A percentile compares a stretch with the other conserved stretches of the same genome.
phyloP scores from a whole-genome alignment of 352 stramenopile genomes.

The Chrysophaeum taylorii region DNA sequence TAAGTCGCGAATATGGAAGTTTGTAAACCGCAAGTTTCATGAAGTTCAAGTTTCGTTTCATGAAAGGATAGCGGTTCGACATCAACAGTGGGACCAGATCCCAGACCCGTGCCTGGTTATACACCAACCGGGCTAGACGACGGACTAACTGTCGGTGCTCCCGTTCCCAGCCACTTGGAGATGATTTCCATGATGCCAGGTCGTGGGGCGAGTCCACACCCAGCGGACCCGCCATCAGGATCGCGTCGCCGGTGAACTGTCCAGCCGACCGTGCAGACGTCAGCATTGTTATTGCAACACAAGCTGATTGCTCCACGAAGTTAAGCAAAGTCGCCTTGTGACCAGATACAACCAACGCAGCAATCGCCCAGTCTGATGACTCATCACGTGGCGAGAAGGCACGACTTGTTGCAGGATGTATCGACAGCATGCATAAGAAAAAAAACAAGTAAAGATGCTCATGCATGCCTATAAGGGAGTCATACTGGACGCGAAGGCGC shows the following conservation, averaged over 20 bases:
- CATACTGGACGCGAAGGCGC: too few species aligned
- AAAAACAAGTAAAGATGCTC: too few species aligned
- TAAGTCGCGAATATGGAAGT: neutral
- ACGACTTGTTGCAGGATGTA: too few species aligned
- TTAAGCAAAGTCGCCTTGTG: neutral
- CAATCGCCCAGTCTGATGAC: too few species aligned
- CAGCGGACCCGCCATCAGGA: neutral
- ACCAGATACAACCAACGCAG: neutral
- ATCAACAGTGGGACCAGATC: neutral
- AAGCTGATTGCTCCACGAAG: conserved; percentile 6
- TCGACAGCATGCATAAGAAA: too few species aligned
- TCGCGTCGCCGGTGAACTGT: neutral
- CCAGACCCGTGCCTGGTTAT: neutral
- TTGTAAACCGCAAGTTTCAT: conserved; percentile 7
- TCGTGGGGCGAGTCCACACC: neutral
- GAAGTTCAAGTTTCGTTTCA: conserved; percentile 5
- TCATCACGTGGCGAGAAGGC: too few species aligned
- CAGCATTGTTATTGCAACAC: neutral
- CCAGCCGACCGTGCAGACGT: neutral
- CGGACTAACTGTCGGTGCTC: neutral
- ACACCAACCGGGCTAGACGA: neutral
- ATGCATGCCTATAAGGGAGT: too few species aligned
- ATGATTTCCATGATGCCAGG: neutral
- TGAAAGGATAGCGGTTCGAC: neutral
- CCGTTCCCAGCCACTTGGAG: neutral